Conservation (phyloP, 257 asterid species). For the Dorcoceras hygrometricum region DNA sequence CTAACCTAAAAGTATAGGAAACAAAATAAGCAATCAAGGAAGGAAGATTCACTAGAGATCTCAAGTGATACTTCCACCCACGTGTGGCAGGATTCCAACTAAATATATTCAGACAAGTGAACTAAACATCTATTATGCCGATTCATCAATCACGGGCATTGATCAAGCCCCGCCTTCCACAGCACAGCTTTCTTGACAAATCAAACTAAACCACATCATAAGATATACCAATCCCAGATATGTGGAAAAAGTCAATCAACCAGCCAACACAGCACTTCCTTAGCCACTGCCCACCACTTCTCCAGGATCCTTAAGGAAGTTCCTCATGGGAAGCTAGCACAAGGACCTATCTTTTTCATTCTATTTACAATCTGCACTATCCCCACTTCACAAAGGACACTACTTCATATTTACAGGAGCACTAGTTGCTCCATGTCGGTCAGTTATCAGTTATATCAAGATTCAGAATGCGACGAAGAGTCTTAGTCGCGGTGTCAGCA, state of each 20-base stretch:
- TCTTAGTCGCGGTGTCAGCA: constrained; percentile 77
- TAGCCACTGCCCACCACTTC: constrained; percentile 29
- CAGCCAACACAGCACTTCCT: constrained; percentile 37
- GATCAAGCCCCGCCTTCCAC: constrained; percentile 18
- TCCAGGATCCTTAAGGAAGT: constrained; percentile 19
- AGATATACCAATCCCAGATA: constrained; percentile 16
- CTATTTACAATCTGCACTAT: constrained; percentile 37
- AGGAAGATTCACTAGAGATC: constrained; percentile 11
- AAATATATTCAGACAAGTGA: constrained; percentile 4
- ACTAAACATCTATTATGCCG: constrained; percentile 18
- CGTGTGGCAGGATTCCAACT: constrained; percentile 21
- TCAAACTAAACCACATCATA: constrained; percentile 21
- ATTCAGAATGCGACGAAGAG: constrained; percentile 95
- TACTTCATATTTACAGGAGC: constrained; percentile 47
- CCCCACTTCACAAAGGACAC: constrained; percentile 27
- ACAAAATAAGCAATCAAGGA: constrained; percentile 18
- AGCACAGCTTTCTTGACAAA: constrained; percentile 23
- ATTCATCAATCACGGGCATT: constrained; percentile 3
- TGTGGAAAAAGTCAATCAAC: constrained; percentile 42
- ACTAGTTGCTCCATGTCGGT: constrained; percentile 32
- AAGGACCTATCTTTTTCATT: constrained; percentile 39
- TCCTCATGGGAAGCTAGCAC: constrained; percentile 27
- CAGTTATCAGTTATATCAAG: constrained; percentile 66
- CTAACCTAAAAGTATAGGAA: constrained; percentile 19
- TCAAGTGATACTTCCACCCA: constrained; percentile 24